Conservation (phyloP, 2,329 filamentous ascomycete species). For the Calcarisporium arbuscula region DNA sequence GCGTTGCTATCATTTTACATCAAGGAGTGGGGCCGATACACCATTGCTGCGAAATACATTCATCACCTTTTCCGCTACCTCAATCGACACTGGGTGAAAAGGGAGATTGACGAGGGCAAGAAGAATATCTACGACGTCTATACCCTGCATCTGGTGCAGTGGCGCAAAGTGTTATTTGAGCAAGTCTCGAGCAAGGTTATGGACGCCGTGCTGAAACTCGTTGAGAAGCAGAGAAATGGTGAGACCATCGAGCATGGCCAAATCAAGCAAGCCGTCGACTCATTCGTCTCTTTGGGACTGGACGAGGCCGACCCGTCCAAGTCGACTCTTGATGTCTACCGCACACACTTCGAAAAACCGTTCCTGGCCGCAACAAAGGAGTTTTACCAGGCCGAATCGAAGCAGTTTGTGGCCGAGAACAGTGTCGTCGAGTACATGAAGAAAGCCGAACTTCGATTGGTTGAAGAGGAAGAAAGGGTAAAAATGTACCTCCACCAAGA, state of each 20-base stretch:
- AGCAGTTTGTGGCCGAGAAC: conserved; percentile 91
- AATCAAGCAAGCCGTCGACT: conserved; percentile 95
- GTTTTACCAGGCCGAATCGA: conserved; percentile 90
- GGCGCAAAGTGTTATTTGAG: conserved; percentile 86
- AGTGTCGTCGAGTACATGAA: conserved; percentile 99
- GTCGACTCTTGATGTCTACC: conserved; percentile 91
- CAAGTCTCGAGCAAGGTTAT: conserved; percentile 84
- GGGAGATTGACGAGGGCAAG: conserved; percentile 97
- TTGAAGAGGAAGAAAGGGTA: conserved; percentile 92
- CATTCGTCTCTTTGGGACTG: conserved; percentile 88
- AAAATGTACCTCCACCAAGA: conserved; percentile 86
- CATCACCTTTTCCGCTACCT: conserved; percentile 95
- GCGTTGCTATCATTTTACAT: conserved; percentile 90
- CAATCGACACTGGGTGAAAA: conserved; percentile 97
- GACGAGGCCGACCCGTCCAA: conserved; percentile 91
- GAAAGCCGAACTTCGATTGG: conserved; percentile 84
- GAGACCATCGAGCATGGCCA: conserved; percentile 97
- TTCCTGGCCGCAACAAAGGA: conserved; percentile 78
- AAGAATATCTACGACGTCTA: conserved; percentile 98
- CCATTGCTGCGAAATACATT: conserved; percentile 91
- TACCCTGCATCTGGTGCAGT: conserved; percentile 90
- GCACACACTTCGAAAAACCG: conserved; percentile 84
- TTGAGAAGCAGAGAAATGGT: conserved; percentile 94
- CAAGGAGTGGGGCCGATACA: conserved; percentile 93
- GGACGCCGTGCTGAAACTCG: conserved; percentile 87